Evolutionary conservation across 208 protist genomes (phyloP), one percentile per base, ranked within the genome.

Genomic region (Trypanosoma vivax): DNA sequence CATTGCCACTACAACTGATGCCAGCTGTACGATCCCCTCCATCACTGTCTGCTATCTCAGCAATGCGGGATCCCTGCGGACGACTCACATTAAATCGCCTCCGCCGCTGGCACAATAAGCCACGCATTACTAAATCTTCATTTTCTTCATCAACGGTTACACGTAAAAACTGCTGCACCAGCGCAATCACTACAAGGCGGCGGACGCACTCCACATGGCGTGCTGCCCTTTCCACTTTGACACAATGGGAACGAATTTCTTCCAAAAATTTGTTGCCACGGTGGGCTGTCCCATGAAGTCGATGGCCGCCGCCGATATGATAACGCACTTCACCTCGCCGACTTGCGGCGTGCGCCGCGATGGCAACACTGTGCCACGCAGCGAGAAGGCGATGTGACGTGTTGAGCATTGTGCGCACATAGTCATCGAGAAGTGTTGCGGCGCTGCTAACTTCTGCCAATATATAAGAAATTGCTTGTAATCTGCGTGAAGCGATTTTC

Each of bases 401-500:
- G 43, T 84, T 83, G 19, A 76, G 29, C 3, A 69, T 65, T 5
- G 60, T 66, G 19, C 74, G 70, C 5, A 73, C 74, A 58, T 86
- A 87, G 56, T 86, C 81, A 11, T 76, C 64, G 19, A 89, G 60
- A 2, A 89, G 64, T 5, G 65, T 83, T 3, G 75, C 55, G 2
- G 81, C 73, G 41, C 81, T 81, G 63, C 77, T 83, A 10, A 85
- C 28, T 54, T 89, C 74, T n/a, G 81, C 81, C 10, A 89, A 64
- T 5, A 79, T 68, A 48, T 74, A 83, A 50, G 66, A 62, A 21
- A 85, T 61, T 5, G 81, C 47, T 49, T 89, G 81, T 39, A 89
- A 52, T 19, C 77, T 71, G 43, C 52, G 46, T 2, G 70, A 63
- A 43, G 41, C 68, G 38, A 88, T 50, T 3, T 50, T 4, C 33